Percentiles rank a stretch among this genome's conserved stretches.
These are phyloP conservation scores for Porphyrellus cyaneotinctus DNA, from an alignment of 768 basidiomycete species.

Conservation along the genomic window DNA sequence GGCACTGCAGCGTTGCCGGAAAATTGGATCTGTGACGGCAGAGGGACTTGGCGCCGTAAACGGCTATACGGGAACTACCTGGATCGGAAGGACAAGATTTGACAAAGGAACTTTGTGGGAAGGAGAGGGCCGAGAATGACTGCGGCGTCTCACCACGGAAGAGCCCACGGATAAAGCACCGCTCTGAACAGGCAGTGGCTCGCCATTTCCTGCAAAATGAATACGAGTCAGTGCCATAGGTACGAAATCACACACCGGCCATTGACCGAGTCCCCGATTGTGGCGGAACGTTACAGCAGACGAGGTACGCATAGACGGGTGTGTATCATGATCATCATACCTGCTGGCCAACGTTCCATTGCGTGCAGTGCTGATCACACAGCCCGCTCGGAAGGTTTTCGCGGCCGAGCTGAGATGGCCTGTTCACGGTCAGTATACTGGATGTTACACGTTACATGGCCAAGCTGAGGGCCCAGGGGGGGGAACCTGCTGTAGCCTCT, in stretches of 20 bases:
- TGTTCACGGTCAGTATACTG: background rate
- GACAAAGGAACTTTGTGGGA: slow-evolving; percentile 8
- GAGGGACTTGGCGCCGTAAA: slow-evolving; percentile 23
- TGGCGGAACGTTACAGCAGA: slow-evolving; percentile 15
- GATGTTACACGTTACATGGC: background rate
- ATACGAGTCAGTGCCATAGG: slow-evolving; percentile 22
- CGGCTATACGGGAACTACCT: slow-evolving; percentile 11
- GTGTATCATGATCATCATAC: slow-evolving; percentile 17
- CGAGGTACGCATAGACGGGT: background rate
- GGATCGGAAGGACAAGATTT: slow-evolving; percentile 23
- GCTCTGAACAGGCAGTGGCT: slow-evolving; percentile 20
- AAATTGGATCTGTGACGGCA: slow-evolving; percentile 30
- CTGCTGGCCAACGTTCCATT: background rate
- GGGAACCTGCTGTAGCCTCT: too few relatives aligned
- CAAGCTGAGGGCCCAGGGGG: background rate
- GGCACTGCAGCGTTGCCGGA: slow-evolving; percentile 29
- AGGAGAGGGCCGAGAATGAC: slow-evolving; percentile 11
- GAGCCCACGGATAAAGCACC: slow-evolving; percentile 6
- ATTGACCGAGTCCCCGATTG: slow-evolving; percentile 14
- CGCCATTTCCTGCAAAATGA: slow-evolving; percentile 26
- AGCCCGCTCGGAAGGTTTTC: slow-evolving; percentile 7
- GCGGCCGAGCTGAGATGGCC: background rate
- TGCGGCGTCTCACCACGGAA: slow-evolving; percentile 23
- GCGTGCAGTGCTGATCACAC: slow-evolving; percentile 9
- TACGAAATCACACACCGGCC: slow-evolving; percentile 11